Evolutionary conservation across 176 grass and related monocot species (phyloP), one percentile per base, ranked within the genome.

Genomic region (Phragmites australis): DNA sequence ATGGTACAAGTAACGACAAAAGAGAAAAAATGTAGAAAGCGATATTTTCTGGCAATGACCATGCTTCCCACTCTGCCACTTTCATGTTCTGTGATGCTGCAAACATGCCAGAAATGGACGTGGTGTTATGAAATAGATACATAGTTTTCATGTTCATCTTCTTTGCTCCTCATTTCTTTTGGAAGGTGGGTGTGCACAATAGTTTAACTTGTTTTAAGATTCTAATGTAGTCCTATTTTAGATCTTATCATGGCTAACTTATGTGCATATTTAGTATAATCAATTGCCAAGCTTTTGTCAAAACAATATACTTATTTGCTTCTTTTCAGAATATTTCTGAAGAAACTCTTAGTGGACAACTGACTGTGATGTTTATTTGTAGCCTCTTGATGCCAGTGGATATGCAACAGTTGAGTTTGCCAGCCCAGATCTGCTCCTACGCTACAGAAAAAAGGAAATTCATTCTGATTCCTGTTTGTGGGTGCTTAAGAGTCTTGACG

Each of bases 351-450:
- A 10, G 73, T 16, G 40, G 64, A 39, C 56, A 67, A 34, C 60
- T 75, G 49, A 59, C 67, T 77, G 9, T 25, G 18, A 45, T 72
- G 37, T 65, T 81, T 56, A 18, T 80, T 84, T 88, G 82, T 65
- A 99, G 92, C 86, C 88, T 84, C 88, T 99, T 64, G 78, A 93
- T 76, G 63, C 44, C 26, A 88, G 71, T 32, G 88, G 84, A 12
- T 95, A 93, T 30, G 80, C 75, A 26, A 83, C 27, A 1, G 75
- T 95, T 23, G 60, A 89, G 30, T 88, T 99, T 23, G 42, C 52
- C 29, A 57, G 18, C 52, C 90, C 92, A 32, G 78, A 88, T 65
- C 40, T 93, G 72, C 31, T 94, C 31, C 45, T 94, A 60, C 88
- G 86, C 26, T 99, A 88, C 82, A 79, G 67, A 34, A 87, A 77